These are phyloP conservation scores for Pyrenophora tritici-repentis DNA, from an alignment of 2,329 filamentous ascomycete genomes.

Conservation along the genomic window DNA sequence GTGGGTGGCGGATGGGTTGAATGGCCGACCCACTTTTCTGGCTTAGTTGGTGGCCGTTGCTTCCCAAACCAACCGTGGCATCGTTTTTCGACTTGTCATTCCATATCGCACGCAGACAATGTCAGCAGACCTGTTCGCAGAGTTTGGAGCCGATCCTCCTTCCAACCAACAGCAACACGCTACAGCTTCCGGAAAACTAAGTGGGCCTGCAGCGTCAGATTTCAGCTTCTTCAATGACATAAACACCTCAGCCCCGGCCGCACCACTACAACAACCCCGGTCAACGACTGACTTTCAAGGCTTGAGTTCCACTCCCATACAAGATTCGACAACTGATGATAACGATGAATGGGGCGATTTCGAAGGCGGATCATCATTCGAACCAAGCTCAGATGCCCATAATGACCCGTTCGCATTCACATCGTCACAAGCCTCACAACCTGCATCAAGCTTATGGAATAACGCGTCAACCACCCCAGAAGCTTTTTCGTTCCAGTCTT, in stretches of 20 bases:
- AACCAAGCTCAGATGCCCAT: slow-evolving; percentile 16
- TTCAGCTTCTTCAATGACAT: slow-evolving; percentile 47
- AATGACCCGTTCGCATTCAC: slow-evolving; percentile 27
- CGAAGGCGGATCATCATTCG: slow-evolving; percentile 35
- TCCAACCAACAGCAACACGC: slow-evolving; percentile 20
- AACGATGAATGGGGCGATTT: slow-evolving; percentile 51
- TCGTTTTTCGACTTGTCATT: slow-evolving; percentile 13
- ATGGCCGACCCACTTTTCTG: slow-evolving; percentile 12
- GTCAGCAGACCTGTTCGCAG: slow-evolving; percentile 46
- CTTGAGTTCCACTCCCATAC: not conserved
- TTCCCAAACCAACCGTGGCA: slow-evolving; percentile 17
- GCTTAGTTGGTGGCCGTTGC: slow-evolving; percentile 24
- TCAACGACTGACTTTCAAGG: slow-evolving; percentile 13
- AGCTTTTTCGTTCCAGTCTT: slow-evolving; percentile 18
- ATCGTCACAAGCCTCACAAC: slow-evolving; percentile 14
- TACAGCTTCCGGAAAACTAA: not conserved
- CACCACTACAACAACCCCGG: slow-evolving; percentile 19
- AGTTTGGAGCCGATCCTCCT: slow-evolving; percentile 33
- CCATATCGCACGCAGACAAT: slow-evolving; percentile 21
- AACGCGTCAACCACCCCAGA: slow-evolving; percentile 12
- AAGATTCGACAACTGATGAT: slow-evolving; percentile 23
- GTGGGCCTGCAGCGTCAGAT: slow-evolving; percentile 19
- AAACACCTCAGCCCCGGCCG: slow-evolving; percentile 18
- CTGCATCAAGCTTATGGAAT: slow-evolving; percentile 16
- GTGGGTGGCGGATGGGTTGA: not conserved